Base-by-base conservation (phyloP, 1,284 basidiomycete species). In the Anthracocystis walkeri region DNA sequence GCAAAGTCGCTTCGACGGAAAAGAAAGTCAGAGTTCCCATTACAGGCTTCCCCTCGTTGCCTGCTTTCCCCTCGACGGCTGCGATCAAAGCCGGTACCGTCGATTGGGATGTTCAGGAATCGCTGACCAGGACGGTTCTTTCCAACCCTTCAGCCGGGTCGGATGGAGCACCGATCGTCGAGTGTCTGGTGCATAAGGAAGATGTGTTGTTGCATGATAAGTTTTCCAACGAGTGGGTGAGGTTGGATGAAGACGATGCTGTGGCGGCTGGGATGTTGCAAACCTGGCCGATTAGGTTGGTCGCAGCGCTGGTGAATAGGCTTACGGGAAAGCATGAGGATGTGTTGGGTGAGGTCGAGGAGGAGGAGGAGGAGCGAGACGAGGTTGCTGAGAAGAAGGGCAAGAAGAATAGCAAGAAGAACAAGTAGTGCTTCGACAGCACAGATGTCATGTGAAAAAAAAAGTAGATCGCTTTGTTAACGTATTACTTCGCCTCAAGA, bases 21-120 rank as follows among this genome's bases (percentile, higher is more conserved):
- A 82, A 79, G 50, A 85, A 83, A 58, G 82, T 85, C 10, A 58
- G 75, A 2, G 78, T 85, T 0, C 80, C 80, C 1, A 69, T 84
- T 21, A 58, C 65, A 4, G 79, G 79, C n/a, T 81, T 77, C 51
- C 35, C 57, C 11, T 58, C 62, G 35, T 60, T 85, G 23, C 82
- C 83, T 4, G 52, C 73, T 4, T 67, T 65, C 42, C 75, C 71
- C 4, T 14, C 55, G 18, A 21, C 45, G 7, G 27, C 48, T 1
- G 68, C 70, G 6, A 64, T 78, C 48, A 41, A 45, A 20, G 27
- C 38, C 14, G 68, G 63, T 21, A 52, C 35, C 8, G 78, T 78
- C 6, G 72, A 83, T 44, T 84, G 83, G 83, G 79, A 84, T 33
- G 65, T 48, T 2, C 73, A 81, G 51, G 83, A 82, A 56, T 44